Base-by-base conservation (phyloP, 768 basidiomycete genomes). In the Antrodiella citrinella region DNA sequence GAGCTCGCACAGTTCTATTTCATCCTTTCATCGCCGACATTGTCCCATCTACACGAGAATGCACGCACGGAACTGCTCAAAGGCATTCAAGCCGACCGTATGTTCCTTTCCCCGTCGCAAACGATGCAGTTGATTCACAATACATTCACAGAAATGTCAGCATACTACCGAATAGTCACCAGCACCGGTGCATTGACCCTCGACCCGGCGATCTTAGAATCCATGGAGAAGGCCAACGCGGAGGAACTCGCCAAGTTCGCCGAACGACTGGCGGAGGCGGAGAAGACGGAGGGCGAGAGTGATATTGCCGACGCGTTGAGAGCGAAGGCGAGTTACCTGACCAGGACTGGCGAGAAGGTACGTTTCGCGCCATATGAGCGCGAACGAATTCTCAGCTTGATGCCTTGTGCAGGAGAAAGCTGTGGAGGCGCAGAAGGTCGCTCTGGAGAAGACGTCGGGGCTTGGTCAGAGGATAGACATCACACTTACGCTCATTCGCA, bases 381-480 rank as follows among this genome's bases (percentile, higher is more conserved):
- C n/a, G n/a, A n/a, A n/a, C n/a, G n/a, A n/a, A n/a, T n/a, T n/a
- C n/a, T n/a, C n/a, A n/a, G n/a, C n/a, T n/a, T 22, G 22, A 41
- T 13, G 44, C n/a, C n/a, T n/a, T n/a, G 13, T 2, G 21, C 52
- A 95, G 91, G 91, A 93, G 40, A 71, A 73, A n/a, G 82, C 93
- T 1, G 63, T 93, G 13, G 78, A 77, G 41, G 92, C 94, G 0
- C 84, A 93, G 61, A 82, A 84, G 50, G 72, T 85, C 1, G 94
- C 95, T 0, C 67, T 96, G 13, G 83, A 87, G 68, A 96, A 96
- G 69, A 94, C 89, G 0, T 87, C 94, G 2, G 94, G 93, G 0
- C 72, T 96, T 4, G 95, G 95, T 9, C 86, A 91, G 9, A 75
- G 91, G 53, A 99, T 98, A 64, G 95, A 98, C 65, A 84, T 96